phyloP scores from a whole-genome alignment of 164 flowering plant genomes.

The Kingdonia uniflora region DNA sequence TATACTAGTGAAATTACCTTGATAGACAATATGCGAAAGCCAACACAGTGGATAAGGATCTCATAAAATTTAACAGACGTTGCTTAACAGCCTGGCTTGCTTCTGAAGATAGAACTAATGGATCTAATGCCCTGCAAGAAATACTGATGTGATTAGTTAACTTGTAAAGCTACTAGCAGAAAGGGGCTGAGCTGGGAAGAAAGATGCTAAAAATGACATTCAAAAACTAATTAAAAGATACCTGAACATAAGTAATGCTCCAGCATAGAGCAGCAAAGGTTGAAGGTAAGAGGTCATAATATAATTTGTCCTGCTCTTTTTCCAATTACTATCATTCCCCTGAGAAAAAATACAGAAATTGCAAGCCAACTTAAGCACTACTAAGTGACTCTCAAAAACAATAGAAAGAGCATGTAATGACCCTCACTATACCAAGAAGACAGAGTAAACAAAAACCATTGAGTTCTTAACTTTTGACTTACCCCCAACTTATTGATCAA shows the following conservation, averaged over 20 bases:
- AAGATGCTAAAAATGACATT: not conserved
- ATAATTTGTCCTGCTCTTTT: conserved; percentile 53
- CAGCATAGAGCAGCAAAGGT: conserved; percentile 81
- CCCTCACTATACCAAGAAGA: too few species aligned
- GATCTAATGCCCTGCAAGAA: conserved; percentile 71
- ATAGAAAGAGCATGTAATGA: too few species aligned
- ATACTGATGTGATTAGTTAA: not conserved
- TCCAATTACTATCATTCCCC: conserved; percentile 66
- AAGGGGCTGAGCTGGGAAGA: not conserved
- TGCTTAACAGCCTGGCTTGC: conserved; percentile 73
- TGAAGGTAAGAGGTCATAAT: conserved; percentile 59
- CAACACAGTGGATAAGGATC: conserved; percentile 84
- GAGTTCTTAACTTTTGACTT: too few species aligned
- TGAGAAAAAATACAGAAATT: conserved; percentile 20
- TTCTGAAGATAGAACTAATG: conserved; percentile 60
- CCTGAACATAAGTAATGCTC: conserved; percentile 86
- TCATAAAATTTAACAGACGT: conserved; percentile 63
- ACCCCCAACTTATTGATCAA: too few species aligned
- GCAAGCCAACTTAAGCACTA: too few species aligned
- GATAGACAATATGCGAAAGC: conserved; percentile 90
- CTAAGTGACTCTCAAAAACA: too few species aligned
- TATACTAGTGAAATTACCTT: conserved; percentile 32
- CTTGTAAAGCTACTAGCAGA: not conserved
- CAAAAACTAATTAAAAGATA: conserved; percentile 10
- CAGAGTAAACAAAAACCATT: too few species aligned